These are phyloP conservation scores for Lichtheimia hyalospora DNA, from an alignment of 371 early-diverging fungal species.

Conservation along the genomic window DNA sequence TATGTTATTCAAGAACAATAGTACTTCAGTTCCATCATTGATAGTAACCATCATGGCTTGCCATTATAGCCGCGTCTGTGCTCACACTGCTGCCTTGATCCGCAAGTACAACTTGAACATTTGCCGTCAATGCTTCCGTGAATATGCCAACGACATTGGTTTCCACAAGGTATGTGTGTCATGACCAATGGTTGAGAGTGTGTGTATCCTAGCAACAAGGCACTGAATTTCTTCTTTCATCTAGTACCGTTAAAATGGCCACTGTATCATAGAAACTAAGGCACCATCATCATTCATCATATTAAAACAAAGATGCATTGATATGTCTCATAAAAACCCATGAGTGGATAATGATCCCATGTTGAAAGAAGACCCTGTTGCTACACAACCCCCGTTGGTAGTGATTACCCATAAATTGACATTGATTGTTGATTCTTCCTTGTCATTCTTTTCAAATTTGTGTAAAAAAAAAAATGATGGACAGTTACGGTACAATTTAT, in stretches of 20 bases:
- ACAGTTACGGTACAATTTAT: constrained; percentile 19
- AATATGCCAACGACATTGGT: constrained; percentile 98
- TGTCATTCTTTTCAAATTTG: constrained; percentile 2
- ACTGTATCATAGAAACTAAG: too few species aligned
- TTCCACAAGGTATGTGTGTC: constrained; percentile 77
- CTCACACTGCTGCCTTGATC: constrained; percentile 99
- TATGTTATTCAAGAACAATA: constrained; percentile 47
- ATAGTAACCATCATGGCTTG: too few species aligned
- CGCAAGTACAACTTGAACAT: constrained; percentile 99
- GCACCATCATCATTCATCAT: not conserved
- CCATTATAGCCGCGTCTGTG: constrained; percentile 88
- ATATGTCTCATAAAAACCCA: not conserved
- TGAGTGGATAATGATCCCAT: not conserved
- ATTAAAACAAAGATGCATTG: constrained; percentile 4
- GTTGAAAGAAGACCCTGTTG: constrained; percentile 1
- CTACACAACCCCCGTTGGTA: constrained; percentile 1
- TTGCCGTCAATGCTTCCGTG: constrained; percentile 99
- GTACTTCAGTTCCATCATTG: too few species aligned
- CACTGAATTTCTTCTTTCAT: not conserved
- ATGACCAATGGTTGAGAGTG: not conserved
- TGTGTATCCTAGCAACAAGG: not conserved
- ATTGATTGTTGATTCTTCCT: constrained; percentile 3
- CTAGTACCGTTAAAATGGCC: constrained; percentile 24
- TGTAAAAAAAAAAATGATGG: constrained; percentile 10
- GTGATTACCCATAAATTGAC: not conserved